A percentile compares a stretch with the other conserved stretches of the same genome.
Evolutionary conservation across 2,329 filamentous ascomycete genomes (phyloP).

Genomic region (Aspergillus fijiensis): DNA sequence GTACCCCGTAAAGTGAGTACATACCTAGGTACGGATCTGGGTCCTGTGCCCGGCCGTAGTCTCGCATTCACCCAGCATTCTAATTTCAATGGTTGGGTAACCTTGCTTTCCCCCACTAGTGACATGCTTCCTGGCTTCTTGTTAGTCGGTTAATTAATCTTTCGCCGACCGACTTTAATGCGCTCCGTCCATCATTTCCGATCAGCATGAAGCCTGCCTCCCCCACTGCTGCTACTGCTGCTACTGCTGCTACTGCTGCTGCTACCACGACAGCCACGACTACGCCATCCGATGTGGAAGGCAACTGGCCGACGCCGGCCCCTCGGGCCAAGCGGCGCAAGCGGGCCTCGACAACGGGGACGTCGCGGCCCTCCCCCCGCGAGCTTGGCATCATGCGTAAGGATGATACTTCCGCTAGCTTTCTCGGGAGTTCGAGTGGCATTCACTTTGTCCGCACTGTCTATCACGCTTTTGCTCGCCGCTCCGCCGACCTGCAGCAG

Average conservation of each 20-base stretch:
- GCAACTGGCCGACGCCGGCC: constrained; percentile 6
- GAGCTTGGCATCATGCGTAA: constrained; percentile 56
- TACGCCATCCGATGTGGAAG: neutral
- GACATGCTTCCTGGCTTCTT: too few species aligned
- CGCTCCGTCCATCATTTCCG: neutral
- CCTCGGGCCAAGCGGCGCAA: constrained; percentile 31
- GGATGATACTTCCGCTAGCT: constrained; percentile 51
- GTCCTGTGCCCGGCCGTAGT: neutral
- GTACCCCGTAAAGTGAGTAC: too few species aligned
- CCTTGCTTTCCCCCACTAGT: too few species aligned
- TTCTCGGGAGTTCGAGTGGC: constrained; percentile 58
- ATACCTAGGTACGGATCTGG: neutral
- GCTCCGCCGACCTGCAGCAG: constrained; percentile 30
- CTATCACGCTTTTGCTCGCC: constrained; percentile 49
- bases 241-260: too few species aligned
- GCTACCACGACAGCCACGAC: too few species aligned
- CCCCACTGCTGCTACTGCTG: neutral
- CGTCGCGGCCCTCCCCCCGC: constrained; percentile 25
- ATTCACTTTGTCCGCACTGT: constrained; percentile 61
- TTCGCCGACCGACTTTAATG: neutral
- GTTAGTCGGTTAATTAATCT: neutral
- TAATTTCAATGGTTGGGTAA: constrained; percentile 6
- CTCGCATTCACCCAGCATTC: neutral
- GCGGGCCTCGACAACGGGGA: constrained; percentile 10
- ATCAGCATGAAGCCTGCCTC: neutral